Base-by-base conservation (phyloP, 352 stramenopile species). In the Discostella stelligera region DNA sequence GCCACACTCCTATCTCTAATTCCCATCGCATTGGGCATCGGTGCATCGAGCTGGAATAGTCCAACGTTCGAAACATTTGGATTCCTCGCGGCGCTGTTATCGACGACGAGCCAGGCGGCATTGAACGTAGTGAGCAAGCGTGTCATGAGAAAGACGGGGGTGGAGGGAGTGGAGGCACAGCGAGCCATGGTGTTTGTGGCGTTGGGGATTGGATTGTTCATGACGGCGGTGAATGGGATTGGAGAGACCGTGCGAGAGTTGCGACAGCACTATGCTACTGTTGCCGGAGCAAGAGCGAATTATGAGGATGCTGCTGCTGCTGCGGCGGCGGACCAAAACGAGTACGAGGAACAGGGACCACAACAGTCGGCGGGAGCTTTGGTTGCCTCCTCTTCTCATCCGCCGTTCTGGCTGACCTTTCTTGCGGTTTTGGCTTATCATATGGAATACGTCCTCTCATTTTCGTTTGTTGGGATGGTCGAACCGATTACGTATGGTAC, bases 381-480 rank as follows among this genome's bases (percentile, higher is more conserved):
- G 21, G 13, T 49, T 64, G 52, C 62, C 13, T 39, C 48, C 14
- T 61, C 59, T 32, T 32, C 27, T 32, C 27, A 32, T 67, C 80
- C 83, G 52, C 86, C 86, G 11, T 11, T 74, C 27, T 86, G 63
- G 77, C 71, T 92, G 18, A 71, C 77, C 52, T 56, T 63, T 10
- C 56, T 79, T 55, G 84, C 86, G 10, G 69, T 84, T 6, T 50
- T 80, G 9, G 74, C 82, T 14, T 92, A 92, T 71, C 86, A 92
- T 72, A 63, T 90, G 39, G 86, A 92, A 55, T 92, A 92, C 62
- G 71, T 86, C 0, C 52, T 92, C 11, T 89, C 79, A 0, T 92
- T 92, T 52, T 84, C 79, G 21, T 90, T 92, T 74, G 78, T 92
- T 52, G 76, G 77, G 13, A 64, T 91, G 10, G 84, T 91, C 2